Conservation (phyloP, 768 basidiomycete genomes). For the Suillus decipiens region DNA sequence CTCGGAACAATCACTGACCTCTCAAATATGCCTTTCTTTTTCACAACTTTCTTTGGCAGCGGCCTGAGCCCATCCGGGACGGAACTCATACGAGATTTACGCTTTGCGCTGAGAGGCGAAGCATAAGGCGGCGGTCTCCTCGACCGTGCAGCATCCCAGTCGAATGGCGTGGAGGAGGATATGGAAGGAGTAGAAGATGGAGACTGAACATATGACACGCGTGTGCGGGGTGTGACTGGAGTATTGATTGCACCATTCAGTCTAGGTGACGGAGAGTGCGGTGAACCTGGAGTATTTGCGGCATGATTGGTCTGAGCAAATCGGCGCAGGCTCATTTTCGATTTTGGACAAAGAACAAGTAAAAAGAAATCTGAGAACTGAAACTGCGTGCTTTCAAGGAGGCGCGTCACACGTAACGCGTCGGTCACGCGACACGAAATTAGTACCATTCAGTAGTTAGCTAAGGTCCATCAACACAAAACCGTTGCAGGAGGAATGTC, state of each 20-base stretch:
- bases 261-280: constrained; percentile 41
- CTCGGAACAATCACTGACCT: constrained; percentile 40
- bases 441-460: background rate
- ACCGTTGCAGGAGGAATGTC: background rate
- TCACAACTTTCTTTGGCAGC: constrained; percentile 55
- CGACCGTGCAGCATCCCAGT: constrained; percentile 84
- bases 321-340: constrained; percentile 55
- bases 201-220: constrained; percentile 57
- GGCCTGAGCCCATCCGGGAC: constrained; percentile 25
- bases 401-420: constrained; percentile 28
- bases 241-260: constrained; percentile 37
- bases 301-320: constrained; percentile 54
- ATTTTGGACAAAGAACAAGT: constrained; percentile 9
- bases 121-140: constrained; percentile 72
- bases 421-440: constrained; percentile 22
- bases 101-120: constrained; percentile 54
- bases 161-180: constrained; percentile 77
- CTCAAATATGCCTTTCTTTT: constrained; percentile 66
- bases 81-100: constrained; percentile 42
- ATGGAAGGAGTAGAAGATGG: constrained; percentile 70
- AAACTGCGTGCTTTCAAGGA: constrained; percentile 22
- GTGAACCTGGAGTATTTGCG: constrained; percentile 40
- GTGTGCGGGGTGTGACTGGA: constrained; percentile 46
- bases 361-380: background rate
- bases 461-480: background rate